phyloP scores from a whole-genome alignment of 2,329 filamentous ascomycete species.

The Cladosporium sphaerospermum region DNA sequence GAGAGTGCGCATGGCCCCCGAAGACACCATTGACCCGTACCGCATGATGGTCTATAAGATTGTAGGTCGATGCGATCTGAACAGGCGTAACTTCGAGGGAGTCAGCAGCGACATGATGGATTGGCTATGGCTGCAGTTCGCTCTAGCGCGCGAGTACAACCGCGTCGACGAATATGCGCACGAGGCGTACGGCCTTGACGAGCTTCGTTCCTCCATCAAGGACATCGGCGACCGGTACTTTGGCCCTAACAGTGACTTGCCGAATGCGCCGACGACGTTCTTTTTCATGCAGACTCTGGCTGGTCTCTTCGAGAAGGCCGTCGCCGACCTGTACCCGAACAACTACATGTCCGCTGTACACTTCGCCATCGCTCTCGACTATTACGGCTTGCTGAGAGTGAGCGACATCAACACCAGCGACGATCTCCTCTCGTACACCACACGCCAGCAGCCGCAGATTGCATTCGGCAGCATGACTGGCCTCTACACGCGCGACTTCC shows the following conservation, averaged over 20 bases:
- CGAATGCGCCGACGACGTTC: slow-evolving; percentile 77
- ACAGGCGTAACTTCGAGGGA: slow-evolving; percentile 49
- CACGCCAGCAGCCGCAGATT: slow-evolving; percentile 68
- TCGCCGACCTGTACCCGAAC: slow-evolving; percentile 86
- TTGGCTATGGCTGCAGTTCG: slow-evolving; percentile 63
- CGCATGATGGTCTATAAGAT: slow-evolving; percentile 98
- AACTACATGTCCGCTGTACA: slow-evolving; percentile 91
- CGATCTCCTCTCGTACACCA: slow-evolving; percentile 62
- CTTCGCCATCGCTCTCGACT: slow-evolving; percentile 82
- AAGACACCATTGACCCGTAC: slow-evolving; percentile 87
- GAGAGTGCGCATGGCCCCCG: slow-evolving; percentile 73
- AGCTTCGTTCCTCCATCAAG: slow-evolving; percentile 71
- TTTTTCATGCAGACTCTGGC: slow-evolving; percentile 88
- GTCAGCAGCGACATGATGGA: slow-evolving; percentile 58
- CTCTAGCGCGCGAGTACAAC: slow-evolving; percentile 55
- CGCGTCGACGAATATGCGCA: slow-evolving; percentile 56
- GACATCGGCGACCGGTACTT: slow-evolving; percentile 93
- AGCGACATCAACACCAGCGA: slow-evolving; percentile 70
- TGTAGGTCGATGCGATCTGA: slow-evolving; percentile 68
- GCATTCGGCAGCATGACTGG: slow-evolving; percentile 93
- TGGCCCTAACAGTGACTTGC: slow-evolving; percentile 71
- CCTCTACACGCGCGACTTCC: slow-evolving; percentile 93
- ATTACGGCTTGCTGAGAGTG: slow-evolving; percentile 82
- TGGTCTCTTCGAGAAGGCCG: slow-evolving; percentile 89
- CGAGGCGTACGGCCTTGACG: slow-evolving; percentile 56